A percentile compares a stretch with the other conserved stretches of the same genome.
These are phyloP conservation scores for Leccinum imitatum DNA, from an alignment of 768 basidiomycete genomes.

Conservation along the genomic window DNA sequence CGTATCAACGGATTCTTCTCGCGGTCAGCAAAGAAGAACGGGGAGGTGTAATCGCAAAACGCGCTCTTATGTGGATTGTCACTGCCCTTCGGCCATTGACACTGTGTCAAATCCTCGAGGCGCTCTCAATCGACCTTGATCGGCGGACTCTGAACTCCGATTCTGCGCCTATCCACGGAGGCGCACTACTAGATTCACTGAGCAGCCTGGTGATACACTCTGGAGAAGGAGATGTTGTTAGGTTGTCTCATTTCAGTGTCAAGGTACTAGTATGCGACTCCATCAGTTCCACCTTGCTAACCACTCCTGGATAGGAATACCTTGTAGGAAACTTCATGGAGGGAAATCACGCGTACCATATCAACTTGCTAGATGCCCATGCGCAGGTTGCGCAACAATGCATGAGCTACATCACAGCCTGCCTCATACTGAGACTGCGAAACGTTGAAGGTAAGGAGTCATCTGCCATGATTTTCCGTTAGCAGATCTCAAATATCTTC, in stretches of 20 bases:
- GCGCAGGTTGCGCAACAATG: not conserved
- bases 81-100: fast-evolving
- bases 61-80: not conserved
- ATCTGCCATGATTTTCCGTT: not conserved
- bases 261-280: not conserved
- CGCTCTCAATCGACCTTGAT: not conserved
- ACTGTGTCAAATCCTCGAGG: not conserved
- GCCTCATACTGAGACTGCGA: not conserved
- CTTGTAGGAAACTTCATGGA: not conserved
- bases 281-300: not conserved
- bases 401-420: not conserved
- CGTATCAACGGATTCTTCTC: not conserved
- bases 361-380: not conserved
- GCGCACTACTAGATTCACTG: not conserved
- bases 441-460: not conserved
- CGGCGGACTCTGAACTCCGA: not conserved
- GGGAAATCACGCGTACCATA: not conserved
- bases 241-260: not conserved
- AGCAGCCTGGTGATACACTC: not conserved
- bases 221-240: not conserved
- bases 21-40: not conserved
- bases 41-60: not conserved
- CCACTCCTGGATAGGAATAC: not conserved
- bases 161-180: not conserved
- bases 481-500: not conserved